Base-by-base conservation (phyloP, 192 early-diverging fungal species). In the Podila epigama region DNA sequence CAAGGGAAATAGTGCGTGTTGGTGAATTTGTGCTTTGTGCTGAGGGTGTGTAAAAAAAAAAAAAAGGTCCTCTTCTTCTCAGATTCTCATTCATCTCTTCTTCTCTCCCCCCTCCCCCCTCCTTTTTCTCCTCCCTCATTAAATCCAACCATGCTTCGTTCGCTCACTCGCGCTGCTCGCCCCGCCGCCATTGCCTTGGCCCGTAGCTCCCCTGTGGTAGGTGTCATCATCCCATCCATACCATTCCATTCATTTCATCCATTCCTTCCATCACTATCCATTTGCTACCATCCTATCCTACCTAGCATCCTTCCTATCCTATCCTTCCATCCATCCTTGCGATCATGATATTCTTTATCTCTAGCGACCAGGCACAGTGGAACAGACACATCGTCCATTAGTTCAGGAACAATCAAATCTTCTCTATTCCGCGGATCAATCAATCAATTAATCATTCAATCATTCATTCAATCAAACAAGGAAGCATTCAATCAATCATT, bases 161-260 rank as follows among this genome's bases (percentile, higher is more conserved):
- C 73, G 52, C 73, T 77, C 55, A 72, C 70, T 77, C 80, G 80
- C 65, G 81, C 81, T 80, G 84, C 82, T 58, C 72, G 82, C 66
- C 79, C 86, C 56, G 75, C 79, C 35, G 79, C 80, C 52, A 68
- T 82, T 40, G 83, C 80, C 58, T 51, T 83, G 56, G 82, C 86
- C 66, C 75, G 79, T 66, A 64, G 75, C 75, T 68, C 83, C 79
- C 81, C 82, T 48, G 79, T 85, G 69, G 85, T 79, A 81, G 36
- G 73, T 77, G 50, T 48, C 34, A 9, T 11, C n/a, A 41, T 34
- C 20, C 28, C 37, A 41, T 59, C n/a, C 37, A 25, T 25, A 10
- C 18, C 35, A 40, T 41, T 8, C 18, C 18, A 25, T 11, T 6
- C 7, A 35, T 12, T 41, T 10, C 15, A 42, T 37, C 34, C 58